phyloP scores from a whole-genome alignment of 345 rosid genomes.

The Fremontodendron californicum region DNA sequence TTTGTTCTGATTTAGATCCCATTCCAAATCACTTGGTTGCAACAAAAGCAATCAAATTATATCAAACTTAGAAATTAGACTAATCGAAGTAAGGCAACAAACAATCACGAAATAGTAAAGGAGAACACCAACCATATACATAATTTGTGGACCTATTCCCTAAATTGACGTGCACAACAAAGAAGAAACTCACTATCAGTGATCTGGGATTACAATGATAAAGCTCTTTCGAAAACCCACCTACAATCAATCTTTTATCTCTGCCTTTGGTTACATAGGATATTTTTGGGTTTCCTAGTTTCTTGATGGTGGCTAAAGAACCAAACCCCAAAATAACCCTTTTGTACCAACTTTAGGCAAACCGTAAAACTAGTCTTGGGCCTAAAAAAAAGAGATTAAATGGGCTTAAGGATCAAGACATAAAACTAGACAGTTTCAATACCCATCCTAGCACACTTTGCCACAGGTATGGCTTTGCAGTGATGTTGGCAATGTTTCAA shows the following conservation, averaged over 20 bases:
- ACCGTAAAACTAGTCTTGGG: background rate
- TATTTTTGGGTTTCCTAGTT: background rate
- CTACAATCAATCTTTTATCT: background rate
- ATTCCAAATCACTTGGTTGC: background rate
- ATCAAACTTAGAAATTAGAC: background rate
- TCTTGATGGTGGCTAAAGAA: background rate
- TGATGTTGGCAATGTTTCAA: conserved; percentile 3
- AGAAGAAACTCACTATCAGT: background rate
- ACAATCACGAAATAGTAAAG: background rate
- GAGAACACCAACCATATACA: background rate
- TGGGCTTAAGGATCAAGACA: background rate
- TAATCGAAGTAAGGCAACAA: background rate
- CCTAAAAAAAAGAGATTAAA: background rate
- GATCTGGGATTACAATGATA: background rate
- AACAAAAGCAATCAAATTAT: no score
- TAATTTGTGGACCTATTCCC: background rate
- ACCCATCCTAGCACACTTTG: background rate
- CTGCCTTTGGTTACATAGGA: background rate
- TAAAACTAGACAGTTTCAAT: background rate
- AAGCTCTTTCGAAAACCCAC: background rate
- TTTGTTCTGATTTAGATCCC: background rate
- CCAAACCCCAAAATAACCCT: background rate
- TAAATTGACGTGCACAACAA: no score
- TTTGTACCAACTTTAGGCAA: background rate
- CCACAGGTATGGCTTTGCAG: background rate